phyloP scores from a whole-genome alignment of 768 basidiomycete species.

The Suillus alpinus region DNA sequence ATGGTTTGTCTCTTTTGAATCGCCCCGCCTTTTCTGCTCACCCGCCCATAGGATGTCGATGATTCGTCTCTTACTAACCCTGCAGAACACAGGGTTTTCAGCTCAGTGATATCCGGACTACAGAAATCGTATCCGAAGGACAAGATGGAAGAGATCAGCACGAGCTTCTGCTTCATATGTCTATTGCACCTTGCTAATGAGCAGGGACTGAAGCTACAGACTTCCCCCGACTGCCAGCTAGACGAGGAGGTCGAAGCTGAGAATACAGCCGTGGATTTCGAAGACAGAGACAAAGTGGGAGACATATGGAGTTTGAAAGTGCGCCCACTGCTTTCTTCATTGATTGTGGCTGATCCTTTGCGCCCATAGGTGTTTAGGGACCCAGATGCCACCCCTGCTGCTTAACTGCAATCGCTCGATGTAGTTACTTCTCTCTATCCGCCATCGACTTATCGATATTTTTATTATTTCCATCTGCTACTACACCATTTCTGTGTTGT shows the following conservation, averaged over 20 bases:
- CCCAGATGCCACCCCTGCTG: conserved; percentile 30
- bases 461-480: conserved; percentile 10
- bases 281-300: conserved; percentile 50
- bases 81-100: conserved; percentile 65
- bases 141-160: conserved; percentile 97
- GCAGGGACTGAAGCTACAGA: conserved; percentile 83
- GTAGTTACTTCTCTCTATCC: conserved; percentile 19
- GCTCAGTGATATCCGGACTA: conserved; percentile 78
- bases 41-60: conserved; percentile 50
- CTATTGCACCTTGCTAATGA: conserved; percentile 95
- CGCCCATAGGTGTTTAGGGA: conserved; percentile 42
- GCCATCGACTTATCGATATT: conserved; percentile 8
- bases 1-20: conserved; percentile 46
- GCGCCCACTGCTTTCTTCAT: conserved; percentile 13
- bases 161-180: conserved; percentile 99
- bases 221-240: conserved; percentile 36
- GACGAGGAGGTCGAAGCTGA: conserved; percentile 34
- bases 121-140: conserved; percentile 83
- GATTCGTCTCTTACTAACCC: conserved; percentile 55
- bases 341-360: not conserved
- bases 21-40: not conserved
- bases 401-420: conserved; percentile 13
- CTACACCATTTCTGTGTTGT: conserved; percentile 10
- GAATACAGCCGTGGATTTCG: conserved; percentile 34
- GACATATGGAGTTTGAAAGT: conserved; percentile 79